phyloP scores from a whole-genome alignment of 2,329 filamentous ascomycete genomes.

The Trichothecium roseum region DNA sequence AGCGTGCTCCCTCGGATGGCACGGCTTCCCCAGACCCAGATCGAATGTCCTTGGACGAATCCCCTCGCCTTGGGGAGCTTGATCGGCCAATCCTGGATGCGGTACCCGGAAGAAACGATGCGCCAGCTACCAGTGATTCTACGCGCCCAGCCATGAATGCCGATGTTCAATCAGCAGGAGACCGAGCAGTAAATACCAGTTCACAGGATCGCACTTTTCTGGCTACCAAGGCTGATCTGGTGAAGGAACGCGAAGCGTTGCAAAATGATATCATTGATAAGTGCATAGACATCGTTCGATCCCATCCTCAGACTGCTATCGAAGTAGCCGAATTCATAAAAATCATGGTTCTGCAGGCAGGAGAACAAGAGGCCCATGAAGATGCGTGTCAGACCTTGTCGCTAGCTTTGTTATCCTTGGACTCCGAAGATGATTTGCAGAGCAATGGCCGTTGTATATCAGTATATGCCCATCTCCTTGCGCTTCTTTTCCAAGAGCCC shows the following conservation, averaged over 20 bases:
- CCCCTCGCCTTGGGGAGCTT: conserved; percentile 16
- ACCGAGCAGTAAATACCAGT: conserved; percentile 10
- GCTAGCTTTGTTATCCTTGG: conserved; percentile 64
- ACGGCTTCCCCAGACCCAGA: conserved; percentile 19
- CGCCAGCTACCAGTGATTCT: not conserved
- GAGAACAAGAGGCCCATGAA: conserved; percentile 45
- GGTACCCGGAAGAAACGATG: conserved; percentile 6
- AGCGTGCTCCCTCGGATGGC: conserved; percentile 13
- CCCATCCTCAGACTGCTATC: conserved; percentile 79
- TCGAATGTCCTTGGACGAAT: conserved; percentile 25
- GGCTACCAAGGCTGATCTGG: conserved; percentile 62
- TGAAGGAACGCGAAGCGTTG: conserved; percentile 62
- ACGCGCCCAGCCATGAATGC: too few species aligned
- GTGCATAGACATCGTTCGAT: conserved; percentile 80
- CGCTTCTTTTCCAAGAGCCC: conserved; percentile 74
- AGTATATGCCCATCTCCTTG: conserved; percentile 85
- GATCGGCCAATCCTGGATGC: conserved; percentile 12
- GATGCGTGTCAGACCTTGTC: conserved; percentile 78
- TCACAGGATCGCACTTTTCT: conserved; percentile 9
- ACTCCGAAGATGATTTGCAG: conserved; percentile 53
- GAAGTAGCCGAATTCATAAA: conserved; percentile 82
- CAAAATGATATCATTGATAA: conserved; percentile 75
- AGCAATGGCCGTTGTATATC: conserved; percentile 55
- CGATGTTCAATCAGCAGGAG: too few species aligned
- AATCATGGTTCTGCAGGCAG: conserved; percentile 53